These are phyloP conservation scores for Talaromyces atroroseus DNA, from an alignment of 2,329 filamentous ascomycete genomes.

Conservation along the genomic window DNA sequence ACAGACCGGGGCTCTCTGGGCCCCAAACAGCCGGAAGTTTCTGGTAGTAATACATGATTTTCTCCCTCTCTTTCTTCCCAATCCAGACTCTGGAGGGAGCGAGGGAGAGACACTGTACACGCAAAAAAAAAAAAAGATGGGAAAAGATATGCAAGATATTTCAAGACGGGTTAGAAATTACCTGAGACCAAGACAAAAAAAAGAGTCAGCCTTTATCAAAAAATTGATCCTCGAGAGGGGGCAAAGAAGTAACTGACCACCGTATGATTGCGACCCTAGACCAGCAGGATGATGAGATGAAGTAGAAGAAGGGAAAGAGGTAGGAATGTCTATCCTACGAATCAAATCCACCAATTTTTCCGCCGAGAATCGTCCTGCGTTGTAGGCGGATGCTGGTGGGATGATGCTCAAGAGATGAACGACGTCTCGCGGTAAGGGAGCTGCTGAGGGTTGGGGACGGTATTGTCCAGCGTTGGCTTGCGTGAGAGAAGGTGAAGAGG, in stretches of 20 bases:
- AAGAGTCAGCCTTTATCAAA: neutral
- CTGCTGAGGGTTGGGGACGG: slow-evolving; percentile 52
- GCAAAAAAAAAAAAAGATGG: neutral
- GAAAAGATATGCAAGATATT: slow-evolving; percentile 2
- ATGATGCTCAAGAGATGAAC: slow-evolving; percentile 64
- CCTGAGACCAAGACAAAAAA: neutral
- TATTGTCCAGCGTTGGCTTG: slow-evolving; percentile 22
- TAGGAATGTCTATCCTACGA: slow-evolving; percentile 61
- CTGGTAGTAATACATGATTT: neutral
- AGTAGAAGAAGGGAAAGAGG: slow-evolving; percentile 33
- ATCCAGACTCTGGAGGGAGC: neutral
- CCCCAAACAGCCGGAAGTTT: neutral
- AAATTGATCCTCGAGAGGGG: too few relatives aligned
- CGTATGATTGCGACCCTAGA: slow-evolving; percentile 26
- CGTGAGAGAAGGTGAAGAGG: slow-evolving; percentile 11
- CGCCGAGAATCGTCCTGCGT: slow-evolving; percentile 63
- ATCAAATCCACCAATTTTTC: slow-evolving; percentile 69
- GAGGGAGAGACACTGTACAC: neutral
- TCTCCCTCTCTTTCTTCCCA: neutral
- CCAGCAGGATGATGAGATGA: slow-evolving; percentile 22
- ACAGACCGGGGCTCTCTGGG: too few relatives aligned
- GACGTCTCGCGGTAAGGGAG: slow-evolving; percentile 66
- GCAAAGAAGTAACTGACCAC: slow-evolving; percentile 27
- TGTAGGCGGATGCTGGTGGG: slow-evolving; percentile 67
- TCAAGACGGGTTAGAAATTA: neutral